phyloP scores from a whole-genome alignment of 1,139 yeast genomes.

The Suhomyces bolitotheri region DNA sequence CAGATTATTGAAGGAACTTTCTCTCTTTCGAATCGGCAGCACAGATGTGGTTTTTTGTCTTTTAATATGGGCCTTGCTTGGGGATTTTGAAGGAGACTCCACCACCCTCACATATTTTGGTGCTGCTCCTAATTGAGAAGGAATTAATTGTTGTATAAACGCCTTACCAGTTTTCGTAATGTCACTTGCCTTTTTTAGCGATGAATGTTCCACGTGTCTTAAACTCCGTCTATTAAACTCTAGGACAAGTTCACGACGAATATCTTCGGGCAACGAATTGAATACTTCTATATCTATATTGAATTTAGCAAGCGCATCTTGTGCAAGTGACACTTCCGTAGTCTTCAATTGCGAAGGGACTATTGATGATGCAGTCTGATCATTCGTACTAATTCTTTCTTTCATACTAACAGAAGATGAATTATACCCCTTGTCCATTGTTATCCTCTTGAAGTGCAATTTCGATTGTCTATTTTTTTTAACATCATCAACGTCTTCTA shows the following conservation, averaged over 20 bases:
- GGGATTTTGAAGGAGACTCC: constrained; percentile 34
- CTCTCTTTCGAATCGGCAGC: constrained; percentile 16
- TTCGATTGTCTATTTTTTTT: constrained; percentile 40
- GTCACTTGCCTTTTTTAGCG: constrained; percentile 12
- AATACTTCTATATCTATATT: constrained; percentile 58
- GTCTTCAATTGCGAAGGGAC: not conserved
- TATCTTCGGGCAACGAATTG: constrained; percentile 52
- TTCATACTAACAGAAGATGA: not conserved
- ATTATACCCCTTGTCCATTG: not conserved
- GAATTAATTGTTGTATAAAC: constrained; percentile 45
- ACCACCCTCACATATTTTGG: constrained; percentile 38
- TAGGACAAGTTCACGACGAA: constrained; percentile 47
- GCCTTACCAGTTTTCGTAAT: no score
- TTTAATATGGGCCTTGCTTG: constrained; percentile 19
- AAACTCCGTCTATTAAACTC: constrained; percentile 44
- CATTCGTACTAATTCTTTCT: not conserved
- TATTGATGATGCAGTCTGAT: not conserved
- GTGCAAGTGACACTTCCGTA: no score
- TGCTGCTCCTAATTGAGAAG: constrained; percentile 30
- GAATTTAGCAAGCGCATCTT: constrained; percentile 9
- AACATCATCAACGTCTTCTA: constrained; percentile 41
- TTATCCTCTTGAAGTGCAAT: constrained; percentile 33
- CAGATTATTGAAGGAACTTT: constrained; percentile 19
- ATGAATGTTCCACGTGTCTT: constrained; percentile 15
- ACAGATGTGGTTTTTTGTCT: constrained; percentile 7